Base-by-base conservation (phyloP, 177 flowering plant species). In the Telopea speciosissima region DNA sequence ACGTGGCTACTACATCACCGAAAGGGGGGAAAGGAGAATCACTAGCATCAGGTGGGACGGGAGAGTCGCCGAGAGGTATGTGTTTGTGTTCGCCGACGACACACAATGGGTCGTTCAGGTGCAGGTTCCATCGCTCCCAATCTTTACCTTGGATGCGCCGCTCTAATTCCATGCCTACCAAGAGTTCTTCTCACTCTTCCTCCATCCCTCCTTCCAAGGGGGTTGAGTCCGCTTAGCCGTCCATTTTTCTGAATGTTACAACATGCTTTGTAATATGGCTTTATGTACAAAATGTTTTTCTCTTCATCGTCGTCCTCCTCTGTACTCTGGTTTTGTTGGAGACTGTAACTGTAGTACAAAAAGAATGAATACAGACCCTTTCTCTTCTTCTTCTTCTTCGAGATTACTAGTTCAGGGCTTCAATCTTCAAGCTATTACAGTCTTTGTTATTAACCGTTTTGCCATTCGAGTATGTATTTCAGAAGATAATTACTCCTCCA, bases 71-170 rank as follows among this genome's bases (percentile, higher is more conserved):
- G 0, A 73, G 49, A 8, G 70, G 52, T 31, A 72, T 74, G 19
- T 87, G 91, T 45, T 44, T 87, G 71, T 87, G 91, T 68, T 87
- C 91, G 12, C 91, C 89, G 0, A 87, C 91, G 13, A 84, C 84
- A 0, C 91, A 87, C 66, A 78, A 76, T n/a, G 90, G 90, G 0
- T 87, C 90, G 12, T 87, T 87, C 62, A 72, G 87, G 40, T 87
- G 90, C 76, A 74, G 82, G 62, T 80, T 80, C 73, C 89, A 87
- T 65, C 81, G 91, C 1, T 72, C 87, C 0, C 33, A 16, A 11
- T 69, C 85, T 14, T 67, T 81, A 14, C 36, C 76, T 44, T 79
- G 81, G 83, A 80, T 78, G 76, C 83, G 77, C 74, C 75, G 88
- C 11, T 87, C 91, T 1, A 79, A 78, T 1, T 86, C 92, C 71